Evolutionary conservation across 2,329 filamentous ascomycete genomes (phyloP).

Genomic region (Botryotinia calthae): DNA sequence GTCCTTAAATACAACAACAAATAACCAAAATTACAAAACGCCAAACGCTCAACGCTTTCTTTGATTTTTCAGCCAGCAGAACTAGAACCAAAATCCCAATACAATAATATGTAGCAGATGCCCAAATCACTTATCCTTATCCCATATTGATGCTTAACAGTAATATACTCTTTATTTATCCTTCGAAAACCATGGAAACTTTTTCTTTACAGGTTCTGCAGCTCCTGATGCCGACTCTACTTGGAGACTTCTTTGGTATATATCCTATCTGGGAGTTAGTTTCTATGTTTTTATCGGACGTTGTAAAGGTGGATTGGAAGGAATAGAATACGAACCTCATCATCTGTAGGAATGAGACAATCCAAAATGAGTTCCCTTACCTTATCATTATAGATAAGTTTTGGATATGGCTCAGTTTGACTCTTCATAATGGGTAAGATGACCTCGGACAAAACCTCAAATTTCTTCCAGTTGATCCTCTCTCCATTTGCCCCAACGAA

Average conservation of each 20-base stretch:
- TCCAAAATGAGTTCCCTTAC: slow-evolving; percentile 76
- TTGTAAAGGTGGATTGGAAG: background rate
- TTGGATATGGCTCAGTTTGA: slow-evolving; percentile 78
- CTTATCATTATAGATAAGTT: slow-evolving; percentile 65
- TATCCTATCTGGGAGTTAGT: slow-evolving; percentile 48
- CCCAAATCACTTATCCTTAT: background rate
- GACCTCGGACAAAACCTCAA: slow-evolving; percentile 92
- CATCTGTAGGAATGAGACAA: slow-evolving; percentile 76
- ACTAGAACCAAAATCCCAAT: background rate
- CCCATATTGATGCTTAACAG: background rate
- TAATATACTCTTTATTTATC: slow-evolving; percentile 25
- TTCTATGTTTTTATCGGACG: background rate
- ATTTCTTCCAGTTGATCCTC: slow-evolving; percentile 96
- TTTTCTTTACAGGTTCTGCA: slow-evolving; percentile 56
- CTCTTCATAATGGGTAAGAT: slow-evolving; percentile 88
- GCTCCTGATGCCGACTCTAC: slow-evolving; percentile 53
- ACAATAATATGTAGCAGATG: background rate
- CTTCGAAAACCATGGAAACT: slow-evolving; percentile 60
- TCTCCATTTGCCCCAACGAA: slow-evolving; percentile 72
- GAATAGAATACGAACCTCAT: slow-evolving; percentile 65
- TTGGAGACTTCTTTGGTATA: slow-evolving; percentile 60
- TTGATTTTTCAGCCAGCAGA: background rate
- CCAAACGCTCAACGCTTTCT: slow-evolving; percentile 7
- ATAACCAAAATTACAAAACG: background rate
- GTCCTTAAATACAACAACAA: background rate